A percentile compares a stretch with the other conserved stretches of the same genome.
phyloP scores from a whole-genome alignment of 2,329 filamentous ascomycete species.

The Colletotrichum noveboracense region DNA sequence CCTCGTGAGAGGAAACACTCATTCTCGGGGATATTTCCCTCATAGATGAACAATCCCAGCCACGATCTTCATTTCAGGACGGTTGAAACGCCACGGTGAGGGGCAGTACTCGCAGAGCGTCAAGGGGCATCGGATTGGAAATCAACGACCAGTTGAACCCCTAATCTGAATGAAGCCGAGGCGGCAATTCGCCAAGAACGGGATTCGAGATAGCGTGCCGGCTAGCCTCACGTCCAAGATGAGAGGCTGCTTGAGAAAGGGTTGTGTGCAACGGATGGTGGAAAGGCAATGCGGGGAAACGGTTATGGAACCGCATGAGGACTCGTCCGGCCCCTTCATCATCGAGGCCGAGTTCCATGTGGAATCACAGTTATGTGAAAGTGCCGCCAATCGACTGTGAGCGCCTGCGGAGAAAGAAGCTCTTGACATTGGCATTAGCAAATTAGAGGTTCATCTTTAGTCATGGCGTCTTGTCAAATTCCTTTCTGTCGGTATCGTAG shows the following conservation, averaged over 20 bases:
- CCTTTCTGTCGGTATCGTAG: conserved; percentile 11
- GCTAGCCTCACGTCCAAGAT: conserved; percentile 11
- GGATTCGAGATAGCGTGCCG: conserved; percentile 16
- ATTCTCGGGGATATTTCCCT: conserved; percentile 5
- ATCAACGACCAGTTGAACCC: background rate
- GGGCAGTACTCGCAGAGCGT: background rate
- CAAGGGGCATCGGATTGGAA: background rate
- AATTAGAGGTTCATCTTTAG: background rate
- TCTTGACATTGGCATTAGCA: conserved; percentile 18
- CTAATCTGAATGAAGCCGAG: background rate
- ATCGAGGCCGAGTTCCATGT: background rate
- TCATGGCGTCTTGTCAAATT: conserved; percentile 16
- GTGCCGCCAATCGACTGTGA: background rate
- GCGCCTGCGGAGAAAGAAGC: conserved; percentile 4
- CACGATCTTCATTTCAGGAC: conserved; percentile 7
- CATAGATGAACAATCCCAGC: background rate
- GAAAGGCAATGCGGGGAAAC: conserved; percentile 5
- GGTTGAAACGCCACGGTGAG: conserved; percentile 1
- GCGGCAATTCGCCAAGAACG: conserved; percentile 6
- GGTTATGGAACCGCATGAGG: background rate
- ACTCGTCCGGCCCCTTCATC: background rate
- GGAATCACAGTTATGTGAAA: background rate
- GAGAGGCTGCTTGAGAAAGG: background rate
- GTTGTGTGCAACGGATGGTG: background rate
- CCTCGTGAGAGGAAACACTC: background rate